Evolutionary conservation across 1,284 basidiomycete species (phyloP), one percentile per base, ranked within the genome.

Genomic region (Puccinia polysora): DNA sequence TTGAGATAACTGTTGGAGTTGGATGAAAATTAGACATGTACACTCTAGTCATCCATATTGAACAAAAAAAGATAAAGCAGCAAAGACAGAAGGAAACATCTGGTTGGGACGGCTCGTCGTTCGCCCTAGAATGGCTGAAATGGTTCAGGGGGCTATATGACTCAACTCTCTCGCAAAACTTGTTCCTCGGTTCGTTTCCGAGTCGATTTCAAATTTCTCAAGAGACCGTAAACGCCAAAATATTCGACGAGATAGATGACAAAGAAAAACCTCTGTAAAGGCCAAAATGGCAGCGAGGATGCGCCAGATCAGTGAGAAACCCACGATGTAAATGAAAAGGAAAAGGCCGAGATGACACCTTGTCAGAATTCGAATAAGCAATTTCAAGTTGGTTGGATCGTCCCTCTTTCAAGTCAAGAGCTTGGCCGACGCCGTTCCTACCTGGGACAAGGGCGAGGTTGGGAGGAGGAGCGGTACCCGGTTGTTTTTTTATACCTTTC

Each of bases 401-500:
- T 14, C 34, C 67, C 30, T 83, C 81, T 20, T 80, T 81, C 0
- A 82, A 80, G 50, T 79, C 80, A 32, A 84, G 79, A 70, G 85
- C 82, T 6, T 88, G 81, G 62, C 84, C 78, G 49, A 73, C 81
- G 79, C 85, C 87, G 36, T 63, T 63, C 45, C 25, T 63, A 30
- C 60, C 60, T 4, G 60, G 60, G 45, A 53, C 56, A 1, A 43
- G 55, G 5, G 85, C 85, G 45, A 97, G 81, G 78, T 95, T 88
- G 10, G 92, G 88, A 0, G 93, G 93, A 20, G 93, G 91, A 0
- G 93, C 90, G 63, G 91, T 96, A 0, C 93, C 93, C n/a, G 92
- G 88, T 78, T 92, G 95, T 81, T 96, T 96, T 83, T 96, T 94
- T 77, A 97, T 81, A 1, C 94, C 94, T 78, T 92, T 91, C 75